These are phyloP conservation scores for Letharia columbiana DNA, from an alignment of 495 filamentous ascomycete genomes.

Conservation along the genomic window DNA sequence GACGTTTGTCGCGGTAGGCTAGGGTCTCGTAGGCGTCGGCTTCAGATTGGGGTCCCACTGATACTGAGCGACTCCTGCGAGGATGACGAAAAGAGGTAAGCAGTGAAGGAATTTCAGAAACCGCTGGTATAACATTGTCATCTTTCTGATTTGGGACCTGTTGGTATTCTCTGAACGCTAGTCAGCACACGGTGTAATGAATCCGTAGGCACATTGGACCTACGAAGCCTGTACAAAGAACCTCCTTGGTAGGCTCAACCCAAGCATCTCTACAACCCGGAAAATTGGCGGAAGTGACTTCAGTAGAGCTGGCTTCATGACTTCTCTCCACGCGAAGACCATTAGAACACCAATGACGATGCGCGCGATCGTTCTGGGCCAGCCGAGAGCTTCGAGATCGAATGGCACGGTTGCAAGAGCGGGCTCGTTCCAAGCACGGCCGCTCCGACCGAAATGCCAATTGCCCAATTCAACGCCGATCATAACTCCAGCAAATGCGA, in stretches of 20 bases:
- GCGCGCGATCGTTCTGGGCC: slow-evolving; percentile 50
- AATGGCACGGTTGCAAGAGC: slow-evolving; percentile 59
- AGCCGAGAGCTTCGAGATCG: slow-evolving; percentile 51
- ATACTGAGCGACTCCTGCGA: slow-evolving; percentile 67
- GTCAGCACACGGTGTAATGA: slow-evolving; percentile 13
- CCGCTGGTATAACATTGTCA: slow-evolving; percentile 77
- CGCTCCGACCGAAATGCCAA: slow-evolving; percentile 64
- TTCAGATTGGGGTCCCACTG: slow-evolving; percentile 86
- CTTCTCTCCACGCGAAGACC: slow-evolving; percentile 81
- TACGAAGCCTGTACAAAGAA: slow-evolving; percentile 84
- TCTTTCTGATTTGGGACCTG: slow-evolving; percentile 70
- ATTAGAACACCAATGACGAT: slow-evolving; percentile 70
- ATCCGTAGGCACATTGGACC: slow-evolving; percentile 27
- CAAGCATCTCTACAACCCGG: slow-evolving; percentile 69
- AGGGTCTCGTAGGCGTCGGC: slow-evolving; percentile 94
- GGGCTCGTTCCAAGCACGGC: slow-evolving; percentile 46
- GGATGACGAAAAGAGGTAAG: slow-evolving; percentile 74
- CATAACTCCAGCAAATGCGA: slow-evolving; percentile 83
- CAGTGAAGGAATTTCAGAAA: slow-evolving; percentile 72
- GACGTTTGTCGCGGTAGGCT: slow-evolving; percentile 77
- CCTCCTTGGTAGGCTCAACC: slow-evolving; percentile 67
- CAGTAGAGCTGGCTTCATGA: slow-evolving; percentile 75
- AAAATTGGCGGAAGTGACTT: slow-evolving; percentile 75
- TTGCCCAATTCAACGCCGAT: slow-evolving; percentile 70
- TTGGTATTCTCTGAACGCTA: slow-evolving; percentile 59